Percentiles rank a stretch among this genome's conserved stretches.
These are phyloP conservation scores for Spirogloea muscicola DNA, from an alignment of 139 green algal species.

Conservation along the genomic window DNA sequence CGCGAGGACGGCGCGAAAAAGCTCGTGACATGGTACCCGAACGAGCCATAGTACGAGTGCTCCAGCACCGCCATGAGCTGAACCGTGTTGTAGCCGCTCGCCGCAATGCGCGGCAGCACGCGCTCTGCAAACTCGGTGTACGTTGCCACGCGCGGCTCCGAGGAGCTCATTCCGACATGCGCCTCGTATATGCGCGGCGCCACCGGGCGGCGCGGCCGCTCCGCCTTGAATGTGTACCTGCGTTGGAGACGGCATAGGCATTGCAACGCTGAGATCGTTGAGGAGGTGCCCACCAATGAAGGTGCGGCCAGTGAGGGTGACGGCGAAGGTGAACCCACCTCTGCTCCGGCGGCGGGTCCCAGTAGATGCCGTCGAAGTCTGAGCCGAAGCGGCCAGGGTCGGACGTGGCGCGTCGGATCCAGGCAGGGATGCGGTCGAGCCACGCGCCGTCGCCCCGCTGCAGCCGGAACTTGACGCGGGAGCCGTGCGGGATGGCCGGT, in stretches of 20 bases:
- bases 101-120: conserved; percentile 78
- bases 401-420: conserved; percentile 71
- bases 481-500: conserved; percentile 43
- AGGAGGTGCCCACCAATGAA: not conserved
- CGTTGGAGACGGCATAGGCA: not conserved
- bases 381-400: conserved; percentile 71
- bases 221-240: conserved; percentile 55
- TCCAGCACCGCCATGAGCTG: conserved; percentile 81
- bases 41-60: conserved; percentile 90
- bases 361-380: conserved; percentile 89
- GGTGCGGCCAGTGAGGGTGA: not conserved
- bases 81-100: conserved; percentile 77
- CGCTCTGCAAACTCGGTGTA: conserved; percentile 83
- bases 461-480: conserved; percentile 42
- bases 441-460: conserved; percentile 47
- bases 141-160: conserved; percentile 58
- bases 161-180: conserved; percentile 89
- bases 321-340: conserved; percentile 4
- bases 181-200: conserved; percentile 90
- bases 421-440: conserved; percentile 84
- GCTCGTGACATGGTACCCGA: conserved; percentile 93
- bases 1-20: conserved; percentile 77
- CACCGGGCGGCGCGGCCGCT: conserved; percentile 53
- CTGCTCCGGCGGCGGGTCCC: conserved; percentile 74
- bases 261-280: not conserved